Evolutionary conservation across 495 filamentous ascomycete genomes (phyloP).

Genomic region (Aspergillus panamensis): DNA sequence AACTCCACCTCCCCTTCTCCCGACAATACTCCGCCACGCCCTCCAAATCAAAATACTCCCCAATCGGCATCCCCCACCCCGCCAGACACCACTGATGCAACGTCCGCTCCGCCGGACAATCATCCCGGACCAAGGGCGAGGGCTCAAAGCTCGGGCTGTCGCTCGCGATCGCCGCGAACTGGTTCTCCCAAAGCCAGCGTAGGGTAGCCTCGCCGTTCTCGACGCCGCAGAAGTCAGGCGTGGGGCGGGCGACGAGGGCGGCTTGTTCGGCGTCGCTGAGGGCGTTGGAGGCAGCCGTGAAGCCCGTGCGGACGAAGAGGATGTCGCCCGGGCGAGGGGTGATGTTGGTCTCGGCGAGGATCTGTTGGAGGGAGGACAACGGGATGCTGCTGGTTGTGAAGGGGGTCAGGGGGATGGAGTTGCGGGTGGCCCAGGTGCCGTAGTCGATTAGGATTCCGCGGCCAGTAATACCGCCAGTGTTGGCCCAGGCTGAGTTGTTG

Average conservation of each 20-base stretch:
- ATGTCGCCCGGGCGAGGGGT: conserved; percentile 50
- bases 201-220: conserved; percentile 40
- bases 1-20: conserved; percentile 40
- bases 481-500: conserved; percentile 32
- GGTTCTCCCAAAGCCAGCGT: conserved; percentile 48
- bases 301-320: conserved; percentile 53
- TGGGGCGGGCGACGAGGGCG: conserved; percentile 26
- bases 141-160: conserved; percentile 49
- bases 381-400: conserved; percentile 42
- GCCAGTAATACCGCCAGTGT: conserved; percentile 51
- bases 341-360: conserved; percentile 33
- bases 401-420: conserved; percentile 36
- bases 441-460: conserved; percentile 58
- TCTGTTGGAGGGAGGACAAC: conserved; percentile 35
- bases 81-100: conserved; percentile 54
- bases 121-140: conserved; percentile 11
- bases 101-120: conserved; percentile 16
- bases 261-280: conserved; percentile 30
- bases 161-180: conserved; percentile 51
- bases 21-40: conserved; percentile 43
- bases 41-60: conserved; percentile 59
- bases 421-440: conserved; percentile 45
- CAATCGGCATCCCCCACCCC: conserved; percentile 57
- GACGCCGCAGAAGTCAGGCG: conserved; percentile 42
- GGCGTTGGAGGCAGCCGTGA: conserved; percentile 38